phyloP scores from a whole-genome alignment of 352 stramenopile genomes.

The Blastocystis sp. region DNA sequence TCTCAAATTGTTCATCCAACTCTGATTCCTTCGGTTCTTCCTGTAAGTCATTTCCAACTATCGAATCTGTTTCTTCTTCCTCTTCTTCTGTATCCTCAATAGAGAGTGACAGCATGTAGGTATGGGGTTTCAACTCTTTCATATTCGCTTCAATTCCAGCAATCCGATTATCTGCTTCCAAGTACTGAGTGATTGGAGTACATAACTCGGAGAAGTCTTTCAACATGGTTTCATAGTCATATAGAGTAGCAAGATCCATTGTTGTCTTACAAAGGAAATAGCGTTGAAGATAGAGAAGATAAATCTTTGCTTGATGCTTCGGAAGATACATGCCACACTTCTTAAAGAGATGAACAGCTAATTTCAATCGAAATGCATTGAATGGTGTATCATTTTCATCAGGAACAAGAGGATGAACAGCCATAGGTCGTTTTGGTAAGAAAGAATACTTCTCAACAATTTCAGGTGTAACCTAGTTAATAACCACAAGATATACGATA shows the following conservation, averaged over 20 bases:
- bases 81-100: neutral
- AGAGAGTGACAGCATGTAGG: neutral
- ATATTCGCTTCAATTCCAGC: neutral
- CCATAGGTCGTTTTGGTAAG: neutral
- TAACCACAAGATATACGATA: neutral
- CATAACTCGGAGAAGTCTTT: neutral
- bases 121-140: neutral
- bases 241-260: neutral
- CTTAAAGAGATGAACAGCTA: neutral
- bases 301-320: neutral
- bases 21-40: neutral
- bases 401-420: conserved; percentile 16
- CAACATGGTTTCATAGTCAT: neutral
- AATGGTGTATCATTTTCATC: neutral
- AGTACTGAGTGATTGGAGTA: neutral
- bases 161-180: neutral
- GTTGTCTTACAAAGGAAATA: conserved; percentile 28
- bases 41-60: neutral
- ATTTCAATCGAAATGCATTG: neutral
- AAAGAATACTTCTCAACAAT: neutral
- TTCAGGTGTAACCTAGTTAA: neutral
- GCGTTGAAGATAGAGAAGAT: conserved; percentile 14
- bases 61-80: neutral
- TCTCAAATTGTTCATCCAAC: neutral
- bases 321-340: neutral